A percentile compares a stretch with the other conserved stretches of the same genome.
Evolutionary conservation across 2,329 filamentous ascomycete genomes (phyloP).

Genomic region (Curvularia verruculosa): DNA sequence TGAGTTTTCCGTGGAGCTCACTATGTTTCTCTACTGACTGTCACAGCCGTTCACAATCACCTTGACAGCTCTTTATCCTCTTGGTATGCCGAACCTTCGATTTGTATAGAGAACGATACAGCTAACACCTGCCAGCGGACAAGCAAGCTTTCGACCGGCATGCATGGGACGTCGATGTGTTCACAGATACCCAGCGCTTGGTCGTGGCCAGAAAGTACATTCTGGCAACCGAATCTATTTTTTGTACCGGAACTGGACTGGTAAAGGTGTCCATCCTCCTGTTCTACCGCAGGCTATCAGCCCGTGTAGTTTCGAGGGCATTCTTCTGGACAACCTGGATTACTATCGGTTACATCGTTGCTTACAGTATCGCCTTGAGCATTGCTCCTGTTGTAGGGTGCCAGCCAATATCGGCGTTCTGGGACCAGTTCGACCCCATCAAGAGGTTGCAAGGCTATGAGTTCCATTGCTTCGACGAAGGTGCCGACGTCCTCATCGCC

Average conservation of each 20-base stretch:
- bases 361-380: constrained; percentile 35
- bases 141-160: constrained; percentile 33
- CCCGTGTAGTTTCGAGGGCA: constrained; percentile 31
- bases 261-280: constrained; percentile 45
- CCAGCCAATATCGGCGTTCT: constrained; percentile 40
- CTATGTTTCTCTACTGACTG: constrained; percentile 11
- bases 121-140: constrained; percentile 25
- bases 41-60: constrained; percentile 26
- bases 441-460: constrained; percentile 32
- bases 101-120: background rate
- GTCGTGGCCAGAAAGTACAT: constrained; percentile 36
- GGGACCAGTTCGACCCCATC: constrained; percentile 32
- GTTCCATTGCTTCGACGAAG: constrained; percentile 43
- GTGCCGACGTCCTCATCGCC: constrained; percentile 37
- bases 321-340: constrained; percentile 36
- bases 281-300: constrained; percentile 39
- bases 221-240: constrained; percentile 34
- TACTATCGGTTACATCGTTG: constrained; percentile 36
- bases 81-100: constrained; percentile 16
- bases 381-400: constrained; percentile 40
- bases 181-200: constrained; percentile 14
- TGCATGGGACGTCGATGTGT: constrained; percentile 33
- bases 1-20: constrained; percentile 12
- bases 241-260: constrained; percentile 36
- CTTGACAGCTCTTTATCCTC: constrained; percentile 28